These are phyloP conservation scores for Trypanosoma brucei DNA, from an alignment of 208 protist genomes.

Conservation along the genomic window DNA sequence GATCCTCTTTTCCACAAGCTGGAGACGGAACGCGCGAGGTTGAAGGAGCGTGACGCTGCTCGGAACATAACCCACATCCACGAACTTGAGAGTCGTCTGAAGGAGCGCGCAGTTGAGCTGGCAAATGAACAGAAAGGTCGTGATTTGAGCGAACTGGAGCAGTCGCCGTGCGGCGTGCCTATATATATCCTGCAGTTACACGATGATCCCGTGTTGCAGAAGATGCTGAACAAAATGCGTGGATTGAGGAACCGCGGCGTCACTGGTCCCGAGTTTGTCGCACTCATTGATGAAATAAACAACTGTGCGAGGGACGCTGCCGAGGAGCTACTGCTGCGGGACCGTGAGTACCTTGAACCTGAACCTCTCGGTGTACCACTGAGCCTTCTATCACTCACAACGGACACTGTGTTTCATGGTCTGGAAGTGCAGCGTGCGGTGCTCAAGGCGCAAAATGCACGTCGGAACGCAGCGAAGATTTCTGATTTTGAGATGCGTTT, in stretches of 20 bases:
- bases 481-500: slow-evolving; percentile 58
- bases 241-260: slow-evolving; percentile 45
- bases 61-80: slow-evolving; percentile 50
- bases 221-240: slow-evolving; percentile 40
- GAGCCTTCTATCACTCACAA: slow-evolving; percentile 50
- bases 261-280: slow-evolving; percentile 27
- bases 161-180: slow-evolving; percentile 52
- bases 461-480: slow-evolving; percentile 62
- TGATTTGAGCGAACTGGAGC: slow-evolving; percentile 57
- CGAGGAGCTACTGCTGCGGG: slow-evolving; percentile 36
- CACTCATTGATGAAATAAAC: slow-evolving; percentile 48
- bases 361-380: slow-evolving; percentile 60
- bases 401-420: slow-evolving; percentile 47
- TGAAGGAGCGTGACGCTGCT: slow-evolving; percentile 53
- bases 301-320: slow-evolving; percentile 50
- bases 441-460: slow-evolving; percentile 52
- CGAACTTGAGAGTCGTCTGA: slow-evolving; percentile 62
- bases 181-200: slow-evolving; percentile 48
- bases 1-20: slow-evolving; percentile 60
- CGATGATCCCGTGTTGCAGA: slow-evolving; percentile 45
- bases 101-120: slow-evolving; percentile 57
- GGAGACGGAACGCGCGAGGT: slow-evolving; percentile 62
- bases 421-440: slow-evolving; percentile 60
- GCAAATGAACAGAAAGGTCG: slow-evolving; percentile 60
- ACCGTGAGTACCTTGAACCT: slow-evolving; percentile 56